These are phyloP conservation scores for Voacanga thouarsii DNA, from an alignment of 257 asterid genomes.

Conservation along the genomic window DNA sequence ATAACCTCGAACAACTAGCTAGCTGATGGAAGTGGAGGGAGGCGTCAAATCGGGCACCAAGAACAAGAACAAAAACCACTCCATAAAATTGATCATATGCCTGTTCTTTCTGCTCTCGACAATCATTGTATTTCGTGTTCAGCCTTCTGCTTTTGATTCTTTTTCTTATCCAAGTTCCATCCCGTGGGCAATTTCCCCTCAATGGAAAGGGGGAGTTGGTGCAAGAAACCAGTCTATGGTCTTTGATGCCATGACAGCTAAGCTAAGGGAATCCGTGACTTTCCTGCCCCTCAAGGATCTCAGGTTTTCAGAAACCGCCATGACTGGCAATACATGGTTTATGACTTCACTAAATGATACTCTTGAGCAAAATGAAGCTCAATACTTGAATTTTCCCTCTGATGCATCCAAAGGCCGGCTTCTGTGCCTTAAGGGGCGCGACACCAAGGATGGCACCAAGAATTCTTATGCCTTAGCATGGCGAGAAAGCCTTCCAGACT, in stretches of 20 bases:
- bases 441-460: conserved; percentile 27
- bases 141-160: conserved; percentile 12
- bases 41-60: conserved; percentile 4
- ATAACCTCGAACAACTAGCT: not conserved
- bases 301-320: conserved; percentile 23
- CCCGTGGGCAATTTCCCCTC: conserved; percentile 7
- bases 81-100: conserved; percentile 11
- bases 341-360: conserved; percentile 37
- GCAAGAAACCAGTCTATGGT: not conserved
- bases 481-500: conserved; percentile 30
- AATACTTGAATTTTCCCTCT: conserved; percentile 33
- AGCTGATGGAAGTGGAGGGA: conserved; percentile 13
- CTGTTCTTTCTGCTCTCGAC: conserved; percentile 10
- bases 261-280: conserved; percentile 27
- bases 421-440: conserved; percentile 30
- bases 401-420: conserved; percentile 27
- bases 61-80: conserved; percentile 14
- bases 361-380: conserved; percentile 26
- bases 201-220: not conserved
- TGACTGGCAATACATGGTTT: conserved; percentile 35
- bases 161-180: conserved; percentile 4
- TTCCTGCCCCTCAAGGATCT: conserved; percentile 36
- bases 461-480: conserved; percentile 40
- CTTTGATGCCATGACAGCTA: conserved; percentile 7
- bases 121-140: conserved; percentile 15